Evolutionary conservation across 2,329 filamentous ascomycete species (phyloP).

Genomic region (Pseudogymnoascus sp.): DNA sequence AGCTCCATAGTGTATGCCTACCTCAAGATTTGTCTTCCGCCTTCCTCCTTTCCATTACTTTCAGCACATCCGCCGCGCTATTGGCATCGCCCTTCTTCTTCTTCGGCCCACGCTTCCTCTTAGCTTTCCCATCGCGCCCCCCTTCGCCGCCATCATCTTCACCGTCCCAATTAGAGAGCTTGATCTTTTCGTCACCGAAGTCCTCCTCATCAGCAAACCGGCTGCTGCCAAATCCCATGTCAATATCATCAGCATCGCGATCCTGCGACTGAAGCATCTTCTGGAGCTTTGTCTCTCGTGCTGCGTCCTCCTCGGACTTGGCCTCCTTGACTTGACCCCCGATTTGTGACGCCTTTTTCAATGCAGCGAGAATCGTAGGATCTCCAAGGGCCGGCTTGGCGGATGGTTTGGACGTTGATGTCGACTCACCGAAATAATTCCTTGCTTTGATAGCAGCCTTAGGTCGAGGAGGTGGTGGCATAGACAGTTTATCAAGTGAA

Average conservation of each 20-base stretch:
- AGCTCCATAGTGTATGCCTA: neutral
- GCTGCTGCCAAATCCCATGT: constrained; percentile 87
- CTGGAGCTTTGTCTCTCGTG: constrained; percentile 60
- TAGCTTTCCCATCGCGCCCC: constrained; percentile 39
- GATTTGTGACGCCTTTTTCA: constrained; percentile 73
- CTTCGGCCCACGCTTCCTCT: constrained; percentile 63
- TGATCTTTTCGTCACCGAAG: constrained; percentile 57
- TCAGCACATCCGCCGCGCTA: constrained; percentile 70
- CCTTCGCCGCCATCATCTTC: constrained; percentile 33
- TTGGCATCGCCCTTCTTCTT: constrained; percentile 74
- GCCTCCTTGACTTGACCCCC: constrained; percentile 33
- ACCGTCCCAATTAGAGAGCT: constrained; percentile 60
- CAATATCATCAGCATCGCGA: constrained; percentile 82
- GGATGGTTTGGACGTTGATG: constrained; percentile 32
- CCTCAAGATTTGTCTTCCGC: constrained; percentile 4
- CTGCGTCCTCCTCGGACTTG: constrained; percentile 38
- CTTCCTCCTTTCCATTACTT: constrained; percentile 54
- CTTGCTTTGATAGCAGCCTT: constrained; percentile 30
- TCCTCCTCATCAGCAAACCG: constrained; percentile 85
- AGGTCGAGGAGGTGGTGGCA: constrained; percentile 41
- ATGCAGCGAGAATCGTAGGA: constrained; percentile 69
- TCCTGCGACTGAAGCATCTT: constrained; percentile 66
- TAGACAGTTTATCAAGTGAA: constrained; percentile 19
- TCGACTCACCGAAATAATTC: constrained; percentile 57
- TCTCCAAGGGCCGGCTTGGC: constrained; percentile 53